phyloP scores from a whole-genome alignment of 2,329 filamentous ascomycete species.

The Diaporthe amygdali region DNA sequence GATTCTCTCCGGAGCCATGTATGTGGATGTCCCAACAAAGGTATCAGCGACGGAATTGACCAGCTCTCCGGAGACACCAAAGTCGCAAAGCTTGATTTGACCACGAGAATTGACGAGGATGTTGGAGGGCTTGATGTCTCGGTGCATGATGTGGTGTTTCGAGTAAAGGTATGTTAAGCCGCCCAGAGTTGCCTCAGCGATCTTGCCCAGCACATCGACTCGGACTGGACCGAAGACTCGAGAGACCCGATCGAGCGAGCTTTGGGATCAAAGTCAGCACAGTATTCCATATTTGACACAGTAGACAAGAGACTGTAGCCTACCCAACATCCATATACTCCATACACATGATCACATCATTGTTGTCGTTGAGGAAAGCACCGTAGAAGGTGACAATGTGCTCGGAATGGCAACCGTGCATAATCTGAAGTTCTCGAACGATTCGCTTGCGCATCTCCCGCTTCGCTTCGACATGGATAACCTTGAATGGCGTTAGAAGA shows the following conservation, averaged over 20 bases:
- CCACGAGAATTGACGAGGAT: conserved; percentile 94
- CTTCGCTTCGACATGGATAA: conserved; percentile 98
- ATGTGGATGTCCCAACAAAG: conserved; percentile 97
- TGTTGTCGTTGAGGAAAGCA: conserved; percentile 93
- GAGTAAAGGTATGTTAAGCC: conserved; percentile 95
- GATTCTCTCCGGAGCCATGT: conserved; percentile 98
- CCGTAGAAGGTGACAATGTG: conserved; percentile 99
- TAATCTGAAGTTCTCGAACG: conserved; percentile 95
- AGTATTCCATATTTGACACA: background rate
- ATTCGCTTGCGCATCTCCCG: conserved; percentile 97
- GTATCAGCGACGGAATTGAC: conserved; percentile 98
- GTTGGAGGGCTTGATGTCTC: conserved; percentile 98
- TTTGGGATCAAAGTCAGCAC: conserved; percentile 29
- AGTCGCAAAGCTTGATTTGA: conserved; percentile 96
- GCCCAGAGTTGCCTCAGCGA: conserved; percentile 92
- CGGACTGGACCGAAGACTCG: conserved; percentile 94
- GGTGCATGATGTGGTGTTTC: conserved; percentile 97
- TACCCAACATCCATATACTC: conserved; percentile 99
- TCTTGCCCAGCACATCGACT: conserved; percentile 96
- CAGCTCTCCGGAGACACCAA: conserved; percentile 96
- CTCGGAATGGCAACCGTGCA: conserved; percentile 96
- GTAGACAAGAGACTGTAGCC: conserved; percentile 37
- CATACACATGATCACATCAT: conserved; percentile 99
- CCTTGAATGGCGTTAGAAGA: conserved; percentile 54
- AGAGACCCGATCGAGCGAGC: conserved; percentile 90